These are phyloP conservation scores for Silene uniflora DNA, from an alignment of 148 eudicot species.

Conservation along the genomic window DNA sequence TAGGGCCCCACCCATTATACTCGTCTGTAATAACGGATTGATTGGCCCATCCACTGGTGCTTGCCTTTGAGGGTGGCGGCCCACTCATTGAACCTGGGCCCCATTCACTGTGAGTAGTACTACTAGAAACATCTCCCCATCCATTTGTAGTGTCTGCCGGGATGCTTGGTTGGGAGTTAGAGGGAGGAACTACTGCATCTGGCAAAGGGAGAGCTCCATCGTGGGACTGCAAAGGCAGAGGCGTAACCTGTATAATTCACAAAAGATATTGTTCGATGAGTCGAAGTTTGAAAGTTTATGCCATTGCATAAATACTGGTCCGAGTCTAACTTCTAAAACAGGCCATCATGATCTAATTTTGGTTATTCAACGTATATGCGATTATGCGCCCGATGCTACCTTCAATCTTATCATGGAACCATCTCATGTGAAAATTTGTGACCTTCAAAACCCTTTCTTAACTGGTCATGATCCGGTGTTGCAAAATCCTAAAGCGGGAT, in stretches of 20 bases:
- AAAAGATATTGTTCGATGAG: neutral
- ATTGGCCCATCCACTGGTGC: constrained; percentile 41
- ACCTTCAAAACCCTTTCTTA: too few species aligned
- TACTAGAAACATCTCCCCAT: constrained; percentile 27
- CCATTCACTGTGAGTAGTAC: constrained; percentile 29
- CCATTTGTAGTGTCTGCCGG: constrained; percentile 27
- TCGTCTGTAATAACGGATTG: constrained; percentile 33
- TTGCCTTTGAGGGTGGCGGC: constrained; percentile 35
- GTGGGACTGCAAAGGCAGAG: constrained; percentile 2
- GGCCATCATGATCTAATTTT: too few species aligned
- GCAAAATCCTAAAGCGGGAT: too few species aligned
- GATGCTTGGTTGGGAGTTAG: constrained; percentile 26
- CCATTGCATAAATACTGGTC: too few species aligned
- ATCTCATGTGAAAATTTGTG: too few species aligned
- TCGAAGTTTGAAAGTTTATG: too few species aligned
- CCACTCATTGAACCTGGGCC: constrained; percentile 27
- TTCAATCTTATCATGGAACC: too few species aligned
- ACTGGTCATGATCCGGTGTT: too few species aligned
- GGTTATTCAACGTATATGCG: too few species aligned
- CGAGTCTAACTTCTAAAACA: too few species aligned
- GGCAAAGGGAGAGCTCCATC: constrained; percentile 23
- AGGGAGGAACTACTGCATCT: constrained; percentile 10
- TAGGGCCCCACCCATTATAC: constrained; percentile 51
- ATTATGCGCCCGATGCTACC: too few species aligned
- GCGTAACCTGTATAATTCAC: constrained; percentile 31